Percentiles rank a stretch among this genome's conserved stretches.
phyloP scores from a whole-genome alignment of 2,329 filamentous ascomycete species.

The Sporothrix schenckii region DNA sequence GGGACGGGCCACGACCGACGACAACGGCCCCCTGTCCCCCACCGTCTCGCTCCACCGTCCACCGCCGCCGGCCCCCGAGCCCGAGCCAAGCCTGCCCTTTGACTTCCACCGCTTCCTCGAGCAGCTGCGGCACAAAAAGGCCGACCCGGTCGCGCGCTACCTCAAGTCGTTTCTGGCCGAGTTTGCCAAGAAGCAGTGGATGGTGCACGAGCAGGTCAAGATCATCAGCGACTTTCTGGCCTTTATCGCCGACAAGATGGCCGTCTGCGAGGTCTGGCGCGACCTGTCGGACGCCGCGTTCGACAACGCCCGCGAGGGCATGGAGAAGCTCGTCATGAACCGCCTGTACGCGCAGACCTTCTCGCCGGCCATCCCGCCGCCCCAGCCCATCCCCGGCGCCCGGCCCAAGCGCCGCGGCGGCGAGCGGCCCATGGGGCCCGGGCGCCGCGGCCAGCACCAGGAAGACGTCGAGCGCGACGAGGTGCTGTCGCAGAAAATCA shows the following conservation, averaged over 20 bases:
- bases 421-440: slow-evolving; percentile 72
- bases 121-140: slow-evolving; percentile 91
- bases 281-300: slow-evolving; percentile 96
- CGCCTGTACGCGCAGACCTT: slow-evolving; percentile 94
- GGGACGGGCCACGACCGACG: slow-evolving; percentile 45
- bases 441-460: slow-evolving; percentile 92
- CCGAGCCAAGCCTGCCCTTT: slow-evolving; percentile 84
- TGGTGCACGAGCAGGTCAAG: slow-evolving; percentile 99
- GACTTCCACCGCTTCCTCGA: slow-evolving; percentile 98
- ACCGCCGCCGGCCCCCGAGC: slow-evolving; percentile 72
- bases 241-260: slow-evolving; percentile 99
- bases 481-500: slow-evolving; percentile 92
- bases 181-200: slow-evolving; percentile 98
- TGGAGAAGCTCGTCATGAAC: slow-evolving; percentile 99
- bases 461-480: slow-evolving; percentile 97
- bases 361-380: slow-evolving; percentile 85
- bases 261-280: slow-evolving; percentile 92
- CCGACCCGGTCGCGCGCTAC: slow-evolving; percentile 96
- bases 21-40: slow-evolving; percentile 53
- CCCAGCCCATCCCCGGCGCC: slow-evolving; percentile 70
- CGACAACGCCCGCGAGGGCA: slow-evolving; percentile 95
- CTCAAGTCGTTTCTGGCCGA: slow-evolving; percentile 91
- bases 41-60: slow-evolving; percentile 60
- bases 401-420: slow-evolving; percentile 69
- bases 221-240: slow-evolving; percentile 95